Percentiles rank a stretch among this genome's conserved stretches.
These are phyloP conservation scores for Flaveria linearis DNA, from an alignment of 129 eudicot species.

Conservation along the genomic window DNA sequence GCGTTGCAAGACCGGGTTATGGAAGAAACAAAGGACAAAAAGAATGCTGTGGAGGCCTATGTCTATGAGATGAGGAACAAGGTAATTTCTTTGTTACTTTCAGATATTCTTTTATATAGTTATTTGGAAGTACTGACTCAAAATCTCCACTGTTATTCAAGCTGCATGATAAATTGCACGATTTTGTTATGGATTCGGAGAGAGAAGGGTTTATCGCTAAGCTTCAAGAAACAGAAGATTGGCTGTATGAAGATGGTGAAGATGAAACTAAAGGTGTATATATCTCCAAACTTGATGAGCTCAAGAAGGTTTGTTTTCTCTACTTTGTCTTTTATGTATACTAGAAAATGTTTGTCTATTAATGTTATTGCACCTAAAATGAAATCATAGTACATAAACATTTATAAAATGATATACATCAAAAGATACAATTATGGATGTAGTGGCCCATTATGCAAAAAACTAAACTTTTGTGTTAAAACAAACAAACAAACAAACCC, in stretches of 20 bases:
- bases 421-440: too few species aligned
- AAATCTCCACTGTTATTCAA: constrained; percentile 20
- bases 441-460: too few species aligned
- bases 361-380: too few species aligned
- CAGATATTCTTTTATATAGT: not conserved
- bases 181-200: constrained; percentile 70
- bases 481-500: too few species aligned
- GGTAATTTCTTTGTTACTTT: constrained; percentile 37
- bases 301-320: constrained; percentile 57
- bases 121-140: not conserved
- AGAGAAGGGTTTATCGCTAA: constrained; percentile 57
- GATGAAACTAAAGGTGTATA: constrained; percentile 96
- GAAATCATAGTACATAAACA: too few species aligned
- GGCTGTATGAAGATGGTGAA: constrained; percentile 98
- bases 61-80: constrained; percentile 97
- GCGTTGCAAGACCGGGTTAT: constrained; percentile 94
- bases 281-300: constrained; percentile 87
- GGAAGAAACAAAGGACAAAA: constrained; percentile 96
- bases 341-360: too few species aligned
- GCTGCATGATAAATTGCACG: constrained; percentile 74
- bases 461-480: too few species aligned
- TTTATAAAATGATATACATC: too few species aligned
- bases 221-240: constrained; percentile 91
- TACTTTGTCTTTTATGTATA: not conserved
- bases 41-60: constrained; percentile 90